Evolutionary conservation across 257 asterid species (phyloP), one percentile per base, ranked within the genome.

Genomic region (Vinca minor): DNA sequence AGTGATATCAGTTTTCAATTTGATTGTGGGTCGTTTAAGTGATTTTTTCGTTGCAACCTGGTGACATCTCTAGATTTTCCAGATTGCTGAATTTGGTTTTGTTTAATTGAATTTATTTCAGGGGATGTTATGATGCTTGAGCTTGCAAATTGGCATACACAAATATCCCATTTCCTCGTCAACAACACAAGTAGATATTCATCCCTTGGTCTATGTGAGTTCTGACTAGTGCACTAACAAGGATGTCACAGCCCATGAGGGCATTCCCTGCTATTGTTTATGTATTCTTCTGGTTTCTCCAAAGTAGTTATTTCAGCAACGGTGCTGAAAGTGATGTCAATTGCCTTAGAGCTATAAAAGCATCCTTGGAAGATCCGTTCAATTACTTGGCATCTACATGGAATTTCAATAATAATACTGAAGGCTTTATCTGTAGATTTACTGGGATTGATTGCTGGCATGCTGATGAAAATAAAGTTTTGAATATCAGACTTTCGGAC

Each of bases 361-460:
- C 2, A 1, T 74, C 94, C 31, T 67, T 91, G 29, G 53, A 70
- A 56, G 98, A 91, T 74, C 98, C 95, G 1, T 55, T 46, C n/a
- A 69, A 73, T 70, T 42, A 28, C 67, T 74, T 91, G 53, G 21
- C 34, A 26, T 13, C 69, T 5, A 67, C 95, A 29, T 91, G 98
- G 98, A 74, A 69, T 41, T 91, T 91, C 45, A 56, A 69, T 18
- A 86, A 88, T 61, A 32, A 8, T n/a, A 72, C 88, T 2, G 79
- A 81, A 67, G 88, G 87, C 48, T 78, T 63, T 39, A 88, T 91
- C 70, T 87, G 97, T 77, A 73, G 58, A 38, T 91, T 87, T 53
- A 20, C 75, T 13, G 96, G 96, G 65, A 49, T 91, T 28, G 85
- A 83, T 0, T 87, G 97, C 71, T 88, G 96, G 97, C 96, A 91